These are phyloP conservation scores for Hericium rajendrae DNA, from an alignment of 768 basidiomycete genomes.

Conservation along the genomic window DNA sequence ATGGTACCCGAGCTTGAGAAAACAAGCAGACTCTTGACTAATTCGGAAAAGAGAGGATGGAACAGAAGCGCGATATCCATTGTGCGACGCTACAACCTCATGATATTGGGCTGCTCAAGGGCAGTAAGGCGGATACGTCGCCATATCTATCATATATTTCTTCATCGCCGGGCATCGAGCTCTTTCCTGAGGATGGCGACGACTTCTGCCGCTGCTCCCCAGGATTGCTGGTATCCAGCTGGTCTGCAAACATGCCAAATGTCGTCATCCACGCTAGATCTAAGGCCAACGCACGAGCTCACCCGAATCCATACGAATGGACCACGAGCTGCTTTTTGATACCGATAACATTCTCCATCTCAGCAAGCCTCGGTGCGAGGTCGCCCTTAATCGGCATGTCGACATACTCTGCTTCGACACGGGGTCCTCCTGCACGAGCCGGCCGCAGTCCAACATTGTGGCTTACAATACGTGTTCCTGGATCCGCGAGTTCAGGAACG, in stretches of 20 bases:
- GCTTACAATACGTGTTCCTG: constrained; percentile 32
- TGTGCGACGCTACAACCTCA: no score
- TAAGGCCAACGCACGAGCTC: constrained; percentile 10
- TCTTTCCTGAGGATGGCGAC: constrained; percentile 12
- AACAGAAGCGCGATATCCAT: no score
- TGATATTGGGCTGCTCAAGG: no score
- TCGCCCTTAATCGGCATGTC: constrained; percentile 24
- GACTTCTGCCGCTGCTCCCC: constrained; percentile 21
- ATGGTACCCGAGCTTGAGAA: no score
- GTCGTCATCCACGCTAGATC: neutral
- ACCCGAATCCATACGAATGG: constrained; percentile 59
- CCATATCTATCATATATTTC: constrained; percentile 8
- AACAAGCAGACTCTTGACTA: no score
- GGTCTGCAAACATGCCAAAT: constrained; percentile 10
- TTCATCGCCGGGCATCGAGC: constrained; percentile 3
- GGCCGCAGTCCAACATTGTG: constrained; percentile 57
- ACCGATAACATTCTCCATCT: constrained; percentile 15
- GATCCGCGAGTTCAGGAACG: constrained; percentile 25
- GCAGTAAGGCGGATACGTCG: constrained; percentile 4
- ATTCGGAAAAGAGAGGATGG: no score
- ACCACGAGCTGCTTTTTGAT: constrained; percentile 27
- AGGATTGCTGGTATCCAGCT: constrained; percentile 22
- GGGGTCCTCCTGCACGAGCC: constrained; percentile 41
- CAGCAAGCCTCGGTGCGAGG: constrained; percentile 12
- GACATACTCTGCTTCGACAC: constrained; percentile 41